Percentiles rank a stretch among this genome's conserved stretches.
phyloP scores from a whole-genome alignment of 2,329 filamentous ascomycete species.

The Endocalyx cinctus region DNA sequence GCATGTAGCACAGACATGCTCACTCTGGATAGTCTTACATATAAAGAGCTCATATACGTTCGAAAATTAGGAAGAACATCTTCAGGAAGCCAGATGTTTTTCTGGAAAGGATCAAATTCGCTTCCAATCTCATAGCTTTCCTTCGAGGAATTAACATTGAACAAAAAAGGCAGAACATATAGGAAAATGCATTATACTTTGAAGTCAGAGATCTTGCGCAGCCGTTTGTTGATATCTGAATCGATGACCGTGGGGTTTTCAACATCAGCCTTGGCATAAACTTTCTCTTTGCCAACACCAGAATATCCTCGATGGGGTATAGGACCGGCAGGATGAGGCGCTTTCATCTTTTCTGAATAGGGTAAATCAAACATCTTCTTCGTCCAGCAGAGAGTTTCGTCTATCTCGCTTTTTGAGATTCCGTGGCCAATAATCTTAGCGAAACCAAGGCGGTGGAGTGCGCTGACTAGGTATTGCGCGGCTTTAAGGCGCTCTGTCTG shows the following conservation, averaged over 20 bases:
- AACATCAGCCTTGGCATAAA: constrained; percentile 14
- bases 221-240: constrained; percentile 4
- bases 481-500: constrained; percentile 4
- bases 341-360: constrained; percentile 18
- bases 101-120: constrained; percentile 34
- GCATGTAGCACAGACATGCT: constrained; percentile 11
- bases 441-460: constrained; percentile 13
- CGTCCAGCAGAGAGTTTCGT: constrained; percentile 13
- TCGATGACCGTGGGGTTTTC: background rate
- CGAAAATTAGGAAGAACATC: constrained; percentile 39
- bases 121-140: constrained; percentile 42
- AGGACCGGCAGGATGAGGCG: constrained; percentile 13
- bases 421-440: constrained; percentile 14
- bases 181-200: constrained; percentile 13
- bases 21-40: constrained; percentile 12
- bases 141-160: constrained; percentile 10
- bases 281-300: constrained; percentile 15
- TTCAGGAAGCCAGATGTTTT: constrained; percentile 45
- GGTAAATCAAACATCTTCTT: constrained; percentile 17
- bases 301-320: constrained; percentile 21
- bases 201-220: constrained; percentile 17
- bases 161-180: background rate
- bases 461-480: constrained; percentile 8
- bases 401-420: constrained; percentile 9
- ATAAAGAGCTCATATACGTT: constrained; percentile 29